A percentile compares a stretch with the other conserved stretches of the same genome.
Evolutionary conservation across 2,329 filamentous ascomycete species (phyloP).

Genomic region (Decorospora gaudefroyi): DNA sequence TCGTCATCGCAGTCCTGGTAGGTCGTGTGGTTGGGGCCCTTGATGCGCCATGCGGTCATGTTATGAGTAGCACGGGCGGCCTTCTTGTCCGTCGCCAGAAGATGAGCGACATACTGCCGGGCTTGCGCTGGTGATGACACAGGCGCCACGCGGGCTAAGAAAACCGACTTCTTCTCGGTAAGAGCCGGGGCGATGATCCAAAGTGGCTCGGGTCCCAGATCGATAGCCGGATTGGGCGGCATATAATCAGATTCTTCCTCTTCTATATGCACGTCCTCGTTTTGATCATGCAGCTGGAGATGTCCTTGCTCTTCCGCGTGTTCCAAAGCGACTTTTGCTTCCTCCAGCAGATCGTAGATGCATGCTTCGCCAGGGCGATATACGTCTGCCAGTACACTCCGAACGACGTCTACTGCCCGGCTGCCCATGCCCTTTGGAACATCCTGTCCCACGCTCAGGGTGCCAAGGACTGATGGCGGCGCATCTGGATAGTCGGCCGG

Average conservation of each 20-base stretch:
- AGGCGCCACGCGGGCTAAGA: conserved; percentile 74
- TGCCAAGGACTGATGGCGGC: conserved; percentile 74
- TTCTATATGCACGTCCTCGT: conserved; percentile 13
- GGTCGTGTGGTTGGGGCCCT: conserved; percentile 58
- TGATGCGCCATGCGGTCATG: conserved; percentile 91
- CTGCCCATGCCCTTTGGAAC: conserved; percentile 73
- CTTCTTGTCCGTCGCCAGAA: conserved; percentile 81
- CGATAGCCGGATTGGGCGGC: conserved; percentile 15
- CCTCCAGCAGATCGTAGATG: conserved; percentile 87
- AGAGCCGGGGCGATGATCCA: conserved; percentile 79
- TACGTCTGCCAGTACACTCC: conserved; percentile 67
- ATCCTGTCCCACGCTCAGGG: conserved; percentile 73
- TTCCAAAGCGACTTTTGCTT: conserved; percentile 54
- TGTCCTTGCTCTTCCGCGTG: conserved; percentile 52
- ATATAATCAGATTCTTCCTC: conserved; percentile 2
- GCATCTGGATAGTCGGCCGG: conserved; percentile 73
- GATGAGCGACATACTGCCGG: conserved; percentile 69
- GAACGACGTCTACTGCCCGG: conserved; percentile 69
- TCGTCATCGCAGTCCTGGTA: conserved; percentile 96
- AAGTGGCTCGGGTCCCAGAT: conserved; percentile 53
- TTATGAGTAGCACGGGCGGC: conserved; percentile 90
- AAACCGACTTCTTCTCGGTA: conserved; percentile 83
- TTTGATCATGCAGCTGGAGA: conserved; percentile 32
- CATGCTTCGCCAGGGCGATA: conserved; percentile 79
- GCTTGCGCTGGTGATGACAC: conserved; percentile 75